A percentile compares a stretch with the other conserved stretches of the same genome.
Evolutionary conservation across 192 early-diverging fungal genomes (phyloP).

Genomic region (Coemansia asiatica): DNA sequence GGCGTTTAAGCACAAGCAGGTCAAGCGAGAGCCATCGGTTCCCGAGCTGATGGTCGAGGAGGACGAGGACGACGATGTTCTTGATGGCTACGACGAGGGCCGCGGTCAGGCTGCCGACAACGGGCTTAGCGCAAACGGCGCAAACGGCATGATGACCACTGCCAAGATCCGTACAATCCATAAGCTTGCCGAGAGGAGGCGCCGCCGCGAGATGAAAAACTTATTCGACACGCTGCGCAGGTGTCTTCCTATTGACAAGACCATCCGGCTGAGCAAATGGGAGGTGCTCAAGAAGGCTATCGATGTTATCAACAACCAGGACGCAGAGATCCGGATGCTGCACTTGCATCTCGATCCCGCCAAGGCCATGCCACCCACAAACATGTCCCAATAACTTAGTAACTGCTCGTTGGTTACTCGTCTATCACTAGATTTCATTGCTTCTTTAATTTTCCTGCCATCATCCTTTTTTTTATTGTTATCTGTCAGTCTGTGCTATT

Average conservation of each 20-base stretch:
- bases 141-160: constrained; percentile 36
- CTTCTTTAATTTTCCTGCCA: neutral
- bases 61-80: constrained; percentile 26
- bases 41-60: constrained; percentile 38
- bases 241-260: constrained; percentile 74
- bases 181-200: constrained; percentile 83
- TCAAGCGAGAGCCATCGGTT: constrained; percentile 28
- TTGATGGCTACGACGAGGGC: constrained; percentile 33
- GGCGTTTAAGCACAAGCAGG: constrained; percentile 8
- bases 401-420: neutral
- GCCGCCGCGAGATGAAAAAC: constrained; percentile 88
- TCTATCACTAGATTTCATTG: constrained; percentile 1
- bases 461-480: neutral
- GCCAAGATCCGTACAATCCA: constrained; percentile 83
- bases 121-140: constrained; percentile 12
- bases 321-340: constrained; percentile 47
- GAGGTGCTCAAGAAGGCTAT: constrained; percentile 86
- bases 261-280: constrained; percentile 84
- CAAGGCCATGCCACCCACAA: constrained; percentile 13
- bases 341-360: constrained; percentile 28
- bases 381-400: neutral
- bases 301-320: constrained; percentile 47
- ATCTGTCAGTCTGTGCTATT: no score
- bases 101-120: constrained; percentile 11
- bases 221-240: constrained; percentile 84